Conservation (phyloP, 2,329 filamentous ascomycete genomes). For the Calonectria pseudoturangicola region DNA sequence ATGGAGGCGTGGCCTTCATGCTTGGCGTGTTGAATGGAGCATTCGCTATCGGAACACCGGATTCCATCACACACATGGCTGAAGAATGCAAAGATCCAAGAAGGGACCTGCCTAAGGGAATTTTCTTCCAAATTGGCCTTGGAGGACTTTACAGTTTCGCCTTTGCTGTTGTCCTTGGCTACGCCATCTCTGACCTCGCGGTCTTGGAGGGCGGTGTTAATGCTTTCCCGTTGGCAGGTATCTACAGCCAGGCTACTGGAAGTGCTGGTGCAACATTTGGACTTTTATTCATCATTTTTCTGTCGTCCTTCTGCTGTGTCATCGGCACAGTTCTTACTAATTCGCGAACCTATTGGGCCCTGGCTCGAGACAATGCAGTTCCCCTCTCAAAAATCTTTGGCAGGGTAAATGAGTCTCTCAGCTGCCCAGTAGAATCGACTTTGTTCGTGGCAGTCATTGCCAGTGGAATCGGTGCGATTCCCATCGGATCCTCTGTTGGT, state of each 20-base stretch:
- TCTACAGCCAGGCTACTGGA: conserved; percentile 51
- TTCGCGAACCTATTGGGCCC: conserved; percentile 51
- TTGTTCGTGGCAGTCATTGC: conserved; percentile 52
- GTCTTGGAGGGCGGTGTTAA: conserved; percentile 50
- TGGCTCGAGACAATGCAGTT: conserved; percentile 53
- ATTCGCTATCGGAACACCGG: conserved; percentile 51
- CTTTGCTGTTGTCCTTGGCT: conserved; percentile 49
- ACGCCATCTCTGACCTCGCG: conserved; percentile 51
- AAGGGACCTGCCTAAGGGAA: conserved; percentile 46
- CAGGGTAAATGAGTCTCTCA: conserved; percentile 43
- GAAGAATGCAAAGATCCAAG: conserved; percentile 49
- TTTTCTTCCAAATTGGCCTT: conserved; percentile 51
- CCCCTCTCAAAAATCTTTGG: conserved; percentile 47
- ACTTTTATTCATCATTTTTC: conserved; percentile 51
- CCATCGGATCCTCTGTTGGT: conserved; percentile 50
- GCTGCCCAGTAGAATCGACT: conserved; percentile 50
- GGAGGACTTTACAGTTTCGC: conserved; percentile 50
- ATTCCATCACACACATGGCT: conserved; percentile 53
- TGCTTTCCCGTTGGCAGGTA: conserved; percentile 49
- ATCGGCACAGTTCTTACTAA: conserved; percentile 52
- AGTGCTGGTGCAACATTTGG: conserved; percentile 48
- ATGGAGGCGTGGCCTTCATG: conserved; percentile 53
- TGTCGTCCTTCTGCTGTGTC: conserved; percentile 50
- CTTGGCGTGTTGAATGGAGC: conserved; percentile 51
- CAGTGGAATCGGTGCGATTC: conserved; percentile 51